Percentiles rank a stretch among this genome's conserved stretches.
These are phyloP conservation scores for Ceratorhiza oryzae-sativae DNA, from an alignment of 1,284 basidiomycete species.

Conservation along the genomic window DNA sequence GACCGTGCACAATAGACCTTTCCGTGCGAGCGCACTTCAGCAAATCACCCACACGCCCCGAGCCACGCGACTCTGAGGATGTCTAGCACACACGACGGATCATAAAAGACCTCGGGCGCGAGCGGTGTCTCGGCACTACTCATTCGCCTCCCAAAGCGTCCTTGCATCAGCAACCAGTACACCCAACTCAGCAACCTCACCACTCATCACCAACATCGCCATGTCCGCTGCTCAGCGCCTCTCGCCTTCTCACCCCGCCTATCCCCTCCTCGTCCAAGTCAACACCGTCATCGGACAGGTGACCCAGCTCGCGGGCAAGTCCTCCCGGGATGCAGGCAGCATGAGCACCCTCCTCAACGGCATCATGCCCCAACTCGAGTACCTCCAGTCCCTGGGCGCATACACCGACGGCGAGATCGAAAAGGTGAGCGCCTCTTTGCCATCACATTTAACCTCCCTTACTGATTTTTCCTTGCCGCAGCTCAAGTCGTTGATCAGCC, in stretches of 20 bases:
- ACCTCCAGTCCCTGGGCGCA: conserved; percentile 36
- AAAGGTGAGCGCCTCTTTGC: conserved; percentile 17
- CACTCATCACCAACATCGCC: background rate
- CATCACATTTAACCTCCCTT: background rate
- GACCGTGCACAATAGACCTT: conserved; percentile 25
- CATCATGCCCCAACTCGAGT: conserved; percentile 38
- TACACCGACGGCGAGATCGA: conserved; percentile 39
- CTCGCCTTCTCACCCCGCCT: conserved; percentile 36
- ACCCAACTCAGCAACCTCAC: background rate
- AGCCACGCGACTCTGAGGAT: background rate
- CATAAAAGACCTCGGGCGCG: conserved; percentile 12
- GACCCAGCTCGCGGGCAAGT: conserved; percentile 29
- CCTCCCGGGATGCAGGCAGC: conserved; percentile 31
- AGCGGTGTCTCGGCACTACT: background rate
- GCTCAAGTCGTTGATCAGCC: conserved; percentile 38
- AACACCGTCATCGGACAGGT: conserved; percentile 37
- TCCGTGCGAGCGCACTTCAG: conserved; percentile 23
- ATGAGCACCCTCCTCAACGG: conserved; percentile 37
- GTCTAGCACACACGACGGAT: background rate
- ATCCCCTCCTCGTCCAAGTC: conserved; percentile 36
- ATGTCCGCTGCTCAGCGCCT: conserved; percentile 19
- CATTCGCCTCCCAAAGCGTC: conserved; percentile 13
- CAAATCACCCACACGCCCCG: background rate
- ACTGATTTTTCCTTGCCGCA: conserved; percentile 1
- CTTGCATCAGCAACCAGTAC: background rate